Evolutionary conservation across 2,329 filamentous ascomycete genomes (phyloP), one percentile per base, ranked within the genome.

Genomic region (Paecilomyces sp.): DNA sequence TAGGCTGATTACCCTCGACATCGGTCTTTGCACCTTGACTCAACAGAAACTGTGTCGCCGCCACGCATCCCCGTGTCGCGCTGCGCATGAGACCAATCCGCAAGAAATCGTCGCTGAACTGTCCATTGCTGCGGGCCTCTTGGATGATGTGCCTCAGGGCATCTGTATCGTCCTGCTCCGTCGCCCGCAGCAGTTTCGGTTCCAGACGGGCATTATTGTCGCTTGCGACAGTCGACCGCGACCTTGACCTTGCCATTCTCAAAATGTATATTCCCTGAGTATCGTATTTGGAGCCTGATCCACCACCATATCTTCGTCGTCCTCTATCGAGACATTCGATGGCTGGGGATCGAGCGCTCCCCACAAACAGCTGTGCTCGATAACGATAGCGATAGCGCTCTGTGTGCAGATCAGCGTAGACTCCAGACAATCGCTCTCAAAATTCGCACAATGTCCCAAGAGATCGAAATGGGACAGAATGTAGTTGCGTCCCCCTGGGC

Each of bases 141-240:
- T 68, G 60, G 53, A 77, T 64, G 4, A 74, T 67, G 11, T 68
- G 66, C 31, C 63, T 64, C 18, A 78, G 67, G 15, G 70, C 64
- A 18, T 71, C 64, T 25, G 73, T 59, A 30, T 75, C 68, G 61
- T 78, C 71, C 56, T 70, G 67, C 57, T 75, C 75, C 3, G 70
- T 74, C 7, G 75, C 75, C 58, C 73, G 71, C 6, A 77, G 68
- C n/a, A 78, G 70, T 22, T 70, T 73, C 5, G 76, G 76, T 57
- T 78, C 76, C 51, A 77, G 70, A 13, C 76, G 71, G 41, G 74
- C 73, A 57, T 73, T 66, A 60, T 65, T 66, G 47, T 74, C 71
- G 63, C 72, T 75, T 12, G 65, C 68, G 41, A 74, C 64, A 62
- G 68, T 74, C 50, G 73, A 64, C 36, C 58, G 34, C 30, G 61